A percentile compares a stretch with the other conserved stretches of the same genome.
Evolutionary conservation across 179 eudicot species (phyloP).

Genomic region (Drosera spatulata): DNA sequence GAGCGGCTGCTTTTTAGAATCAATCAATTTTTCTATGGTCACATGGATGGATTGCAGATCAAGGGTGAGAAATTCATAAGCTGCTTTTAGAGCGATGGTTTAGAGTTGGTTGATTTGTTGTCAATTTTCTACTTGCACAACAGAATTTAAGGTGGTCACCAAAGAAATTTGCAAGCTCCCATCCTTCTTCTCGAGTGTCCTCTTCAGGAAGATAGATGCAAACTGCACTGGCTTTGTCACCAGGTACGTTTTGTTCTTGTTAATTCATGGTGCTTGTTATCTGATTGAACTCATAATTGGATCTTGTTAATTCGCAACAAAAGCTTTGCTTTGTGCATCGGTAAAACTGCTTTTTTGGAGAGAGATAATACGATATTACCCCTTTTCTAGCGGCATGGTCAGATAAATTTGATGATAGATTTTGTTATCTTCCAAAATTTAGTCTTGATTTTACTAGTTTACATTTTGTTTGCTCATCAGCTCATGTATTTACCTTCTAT

Average conservation of each 20-base stretch:
- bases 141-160: conserved; percentile 76
- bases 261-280: background rate
- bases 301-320: no score
- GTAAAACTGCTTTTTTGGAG: no score
- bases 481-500: no score
- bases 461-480: no score
- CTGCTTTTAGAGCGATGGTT: background rate
- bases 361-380: no score
- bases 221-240: conserved; percentile 62
- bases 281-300: background rate
- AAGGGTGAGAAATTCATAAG: conserved; percentile 43
- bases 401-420: no score
- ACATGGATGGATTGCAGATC: conserved; percentile 73
- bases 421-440: no score
- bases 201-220: conserved; percentile 69
- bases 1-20: conserved; percentile 80
- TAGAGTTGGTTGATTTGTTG: conserved; percentile 1
- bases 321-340: no score
- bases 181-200: conserved; percentile 67
- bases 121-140: conserved; percentile 1
- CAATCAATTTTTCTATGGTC: conserved; percentile 88
- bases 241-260: conserved; percentile 30
- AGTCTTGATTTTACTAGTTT: no score
- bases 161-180: conserved; percentile 95
- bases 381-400: no score